Base-by-base conservation (phyloP, 306 rosid species). In the Gynostemma pentaphyllum region DNA sequence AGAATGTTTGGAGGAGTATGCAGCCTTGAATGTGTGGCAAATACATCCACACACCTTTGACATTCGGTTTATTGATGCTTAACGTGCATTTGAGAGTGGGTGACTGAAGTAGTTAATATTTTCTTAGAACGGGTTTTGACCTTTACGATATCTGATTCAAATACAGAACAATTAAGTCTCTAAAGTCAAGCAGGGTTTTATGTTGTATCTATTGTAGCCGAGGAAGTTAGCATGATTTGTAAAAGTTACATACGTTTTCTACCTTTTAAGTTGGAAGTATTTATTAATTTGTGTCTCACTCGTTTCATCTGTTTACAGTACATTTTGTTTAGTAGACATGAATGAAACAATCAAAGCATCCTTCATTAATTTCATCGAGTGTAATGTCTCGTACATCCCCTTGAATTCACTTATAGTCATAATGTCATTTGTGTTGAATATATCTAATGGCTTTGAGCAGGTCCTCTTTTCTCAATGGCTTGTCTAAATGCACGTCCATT, bases 1-100 rank as follows among this genome's bases (percentile, higher is more conserved):
- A 72, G 89, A 88, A 76, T 94, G 97, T 71, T 73, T 94, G 74
- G 97, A 94, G 85, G 99, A 88, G 77, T 94, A 94, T 52, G 99
- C 99, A 64, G 94, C 95, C 29, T 75, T 92, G 62, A 94, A 94
- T 74, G 99, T 88, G 64, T 94, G 97, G 99, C 99, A 88, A 83
- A 88, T 94, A 67, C 92, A 86, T 72, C 99, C 99, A 47, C 85
- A 81, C 51, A 78, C 95, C 70, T 92, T 92, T 16, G 99, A 88
- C 80, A 86, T 92, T 40, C 83, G 89, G 70, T 88, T 92, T 67
- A 92, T 92, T 29, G 96, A 92, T 76, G 88, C 88, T 47, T 91
- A 82, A 87, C 45, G 67, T 21, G 66, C 23, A 37, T 59, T 59
- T 1, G 36, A 36, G 32, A 37, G 47, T 37, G 12, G 4, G 13